Conservation (phyloP, 164 flowering plant genomes). For the Taxillus chinensis region DNA sequence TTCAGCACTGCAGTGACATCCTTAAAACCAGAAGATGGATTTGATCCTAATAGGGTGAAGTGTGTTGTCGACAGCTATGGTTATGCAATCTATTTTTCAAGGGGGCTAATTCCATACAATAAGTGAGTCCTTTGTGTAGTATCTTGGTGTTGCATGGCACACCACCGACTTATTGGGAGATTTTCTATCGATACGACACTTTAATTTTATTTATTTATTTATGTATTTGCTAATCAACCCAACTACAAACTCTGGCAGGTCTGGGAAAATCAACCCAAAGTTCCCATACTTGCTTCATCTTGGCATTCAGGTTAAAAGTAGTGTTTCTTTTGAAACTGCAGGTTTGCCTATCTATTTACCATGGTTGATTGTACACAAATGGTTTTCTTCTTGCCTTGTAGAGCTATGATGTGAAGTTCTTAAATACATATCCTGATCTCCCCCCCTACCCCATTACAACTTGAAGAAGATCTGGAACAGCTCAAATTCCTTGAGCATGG, state of each 20-base stretch:
- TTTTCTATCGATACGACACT: too few species aligned
- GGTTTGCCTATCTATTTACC: too few species aligned
- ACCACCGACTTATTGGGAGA: too few species aligned
- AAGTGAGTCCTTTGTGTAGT: constrained; percentile 49
- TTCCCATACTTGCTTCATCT: constrained; percentile 92
- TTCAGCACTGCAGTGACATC: constrained; percentile 98
- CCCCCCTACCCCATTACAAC: constrained; percentile 88
- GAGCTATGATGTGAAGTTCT: constrained; percentile 82
- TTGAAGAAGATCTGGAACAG: constrained; percentile 95
- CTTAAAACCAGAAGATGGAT: constrained; percentile 76
- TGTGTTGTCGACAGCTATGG: constrained; percentile 83
- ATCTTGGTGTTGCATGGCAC: too few species aligned
- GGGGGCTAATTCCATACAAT: constrained; percentile 88
- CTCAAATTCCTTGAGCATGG: constrained; percentile 98
- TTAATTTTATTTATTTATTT: too few species aligned
- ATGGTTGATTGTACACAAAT: too few species aligned
- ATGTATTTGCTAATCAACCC: too few species aligned
- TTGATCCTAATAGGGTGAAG: constrained; percentile 88
- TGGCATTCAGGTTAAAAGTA: constrained; percentile 74
- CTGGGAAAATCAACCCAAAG: constrained; percentile 63
- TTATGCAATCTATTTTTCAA: constrained; percentile 89
- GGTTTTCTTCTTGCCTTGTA: constrained; percentile 17
- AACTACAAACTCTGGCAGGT: constrained; percentile 24
- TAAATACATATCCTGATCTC: constrained; percentile 76
- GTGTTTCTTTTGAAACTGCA: too few species aligned